A percentile compares a stretch with the other conserved stretches of the same genome.
Evolutionary conservation across 2,329 filamentous ascomycete species (phyloP).

Genomic region (Monilinia fructicola): DNA sequence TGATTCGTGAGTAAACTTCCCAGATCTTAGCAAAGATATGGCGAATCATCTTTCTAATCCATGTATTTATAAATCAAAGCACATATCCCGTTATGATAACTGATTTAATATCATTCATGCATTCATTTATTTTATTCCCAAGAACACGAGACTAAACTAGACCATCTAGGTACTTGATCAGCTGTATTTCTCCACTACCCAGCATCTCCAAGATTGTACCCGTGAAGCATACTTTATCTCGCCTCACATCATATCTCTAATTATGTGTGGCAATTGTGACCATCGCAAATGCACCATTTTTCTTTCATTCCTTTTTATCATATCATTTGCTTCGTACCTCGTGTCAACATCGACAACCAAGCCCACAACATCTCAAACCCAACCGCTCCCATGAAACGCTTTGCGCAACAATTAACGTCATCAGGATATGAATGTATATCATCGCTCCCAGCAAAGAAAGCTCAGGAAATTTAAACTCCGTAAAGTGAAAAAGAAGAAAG

Average conservation of each 20-base stretch:
- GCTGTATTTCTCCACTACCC: background rate
- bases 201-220: background rate
- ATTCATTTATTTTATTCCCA: too few relatives aligned
- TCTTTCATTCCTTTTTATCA: background rate
- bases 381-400: background rate
- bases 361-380: background rate
- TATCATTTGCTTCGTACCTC: background rate
- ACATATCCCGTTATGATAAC: too few relatives aligned
- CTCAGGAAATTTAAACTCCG: conserved; percentile 1
- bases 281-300: background rate
- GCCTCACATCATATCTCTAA: background rate
- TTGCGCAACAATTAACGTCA: background rate
- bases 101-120: too few relatives aligned
- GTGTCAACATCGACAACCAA: background rate
- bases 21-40: too few relatives aligned
- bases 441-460: conserved; percentile 10
- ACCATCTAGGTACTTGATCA: background rate
- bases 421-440: conserved; percentile 1
- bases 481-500: background rate
- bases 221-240: background rate
- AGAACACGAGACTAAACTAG: background rate
- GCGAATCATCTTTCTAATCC: background rate
- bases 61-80: background rate
- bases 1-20: too few relatives aligned
- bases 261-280: background rate